Percentiles rank a stretch among this genome's conserved stretches.
phyloP scores from a whole-genome alignment of 2,329 filamentous ascomycete species.

The Biscogniauxia sp. region DNA sequence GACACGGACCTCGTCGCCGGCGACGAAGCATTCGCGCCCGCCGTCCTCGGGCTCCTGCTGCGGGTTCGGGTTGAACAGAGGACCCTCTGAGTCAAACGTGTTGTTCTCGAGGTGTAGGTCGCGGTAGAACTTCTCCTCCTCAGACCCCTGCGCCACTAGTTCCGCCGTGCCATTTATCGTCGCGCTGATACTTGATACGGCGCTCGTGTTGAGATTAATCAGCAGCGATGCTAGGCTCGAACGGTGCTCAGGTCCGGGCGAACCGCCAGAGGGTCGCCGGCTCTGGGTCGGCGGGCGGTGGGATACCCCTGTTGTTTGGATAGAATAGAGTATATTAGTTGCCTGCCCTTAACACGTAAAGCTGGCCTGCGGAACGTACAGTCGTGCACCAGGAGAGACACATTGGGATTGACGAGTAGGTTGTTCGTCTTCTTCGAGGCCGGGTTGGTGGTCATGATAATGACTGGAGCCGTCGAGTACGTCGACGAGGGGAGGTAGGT shows the following conservation, averaged over 20 bases:
- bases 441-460: constrained; percentile 90
- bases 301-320: constrained; percentile 64
- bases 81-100: constrained; percentile 67
- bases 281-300: constrained; percentile 79
- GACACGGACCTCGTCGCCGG: constrained; percentile 79
- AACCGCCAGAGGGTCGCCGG: constrained; percentile 57
- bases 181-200: constrained; percentile 82
- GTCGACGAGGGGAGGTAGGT: constrained; percentile 85
- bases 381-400: constrained; percentile 94
- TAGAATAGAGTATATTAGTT: constrained; percentile 7
- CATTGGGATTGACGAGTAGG: constrained; percentile 77
- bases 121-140: constrained; percentile 82
- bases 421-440: constrained; percentile 79
- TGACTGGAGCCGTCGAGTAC: constrained; percentile 69
- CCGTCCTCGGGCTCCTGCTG: constrained; percentile 44
- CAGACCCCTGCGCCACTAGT: constrained; percentile 68
- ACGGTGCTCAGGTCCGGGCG: constrained; percentile 61
- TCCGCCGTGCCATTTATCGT: constrained; percentile 89
- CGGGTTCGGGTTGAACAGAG: constrained; percentile 39
- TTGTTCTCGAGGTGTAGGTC: constrained; percentile 87
- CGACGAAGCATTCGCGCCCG: constrained; percentile 66
- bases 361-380: constrained; percentile 43
- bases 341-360: background rate
- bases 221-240: constrained; percentile 80
- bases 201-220: constrained; percentile 86